phyloP scores from a whole-genome alignment of 2,329 filamentous ascomycete genomes.

The Venturia carpophila region DNA sequence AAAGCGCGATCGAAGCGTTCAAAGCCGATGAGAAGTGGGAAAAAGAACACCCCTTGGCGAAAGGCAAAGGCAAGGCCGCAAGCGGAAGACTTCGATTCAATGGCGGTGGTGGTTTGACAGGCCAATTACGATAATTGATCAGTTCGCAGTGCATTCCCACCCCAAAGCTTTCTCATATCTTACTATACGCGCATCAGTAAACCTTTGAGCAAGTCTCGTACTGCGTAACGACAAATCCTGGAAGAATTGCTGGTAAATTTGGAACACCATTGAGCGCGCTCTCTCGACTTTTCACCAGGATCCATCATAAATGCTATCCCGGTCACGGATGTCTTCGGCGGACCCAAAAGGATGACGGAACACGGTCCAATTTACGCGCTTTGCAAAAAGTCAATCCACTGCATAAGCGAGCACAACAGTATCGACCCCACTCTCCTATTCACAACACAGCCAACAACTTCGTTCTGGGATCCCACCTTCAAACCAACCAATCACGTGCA shows the following conservation, averaged over 20 bases:
- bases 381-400: neutral
- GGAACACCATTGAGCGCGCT: neutral
- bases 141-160: neutral
- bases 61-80: slow-evolving; percentile 33
- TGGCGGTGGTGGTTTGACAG: slow-evolving; percentile 29
- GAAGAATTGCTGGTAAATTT: no score
- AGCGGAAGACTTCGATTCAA: slow-evolving; percentile 29
- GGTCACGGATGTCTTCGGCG: no score
- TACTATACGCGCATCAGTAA: neutral
- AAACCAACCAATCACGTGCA: neutral
- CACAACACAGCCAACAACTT: neutral
- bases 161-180: neutral
- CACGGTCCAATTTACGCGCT: neutral
- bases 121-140: slow-evolving; percentile 23
- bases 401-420: neutral
- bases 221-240: no score
- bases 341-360: no score
- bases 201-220: no score
- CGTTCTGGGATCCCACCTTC: neutral
- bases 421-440: neutral
- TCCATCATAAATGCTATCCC: no score
- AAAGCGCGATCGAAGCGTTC: slow-evolving; percentile 55
- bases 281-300: neutral
- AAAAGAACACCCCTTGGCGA: slow-evolving; percentile 53
- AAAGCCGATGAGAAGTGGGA: slow-evolving; percentile 71